These are phyloP conservation scores for Candida caryicola DNA, from an alignment of 805 yeast genomes.

Conservation along the genomic window DNA sequence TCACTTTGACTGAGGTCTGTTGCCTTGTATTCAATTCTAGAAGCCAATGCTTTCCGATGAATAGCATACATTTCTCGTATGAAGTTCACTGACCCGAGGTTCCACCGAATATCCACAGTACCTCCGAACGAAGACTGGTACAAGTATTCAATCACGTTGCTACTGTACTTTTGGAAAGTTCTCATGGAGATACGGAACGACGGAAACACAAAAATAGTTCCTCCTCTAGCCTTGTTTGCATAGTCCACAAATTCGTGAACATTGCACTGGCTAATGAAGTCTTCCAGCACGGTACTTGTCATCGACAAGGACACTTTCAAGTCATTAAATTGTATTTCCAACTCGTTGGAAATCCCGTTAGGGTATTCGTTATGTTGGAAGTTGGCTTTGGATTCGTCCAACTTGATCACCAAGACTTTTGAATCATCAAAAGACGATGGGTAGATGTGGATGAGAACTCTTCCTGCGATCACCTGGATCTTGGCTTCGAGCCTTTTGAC, in stretches of 20 bases:
- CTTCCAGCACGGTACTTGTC: slow-evolving; percentile 51
- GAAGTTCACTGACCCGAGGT: slow-evolving; percentile 84
- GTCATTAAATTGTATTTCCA: slow-evolving; percentile 61
- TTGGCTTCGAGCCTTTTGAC: slow-evolving; percentile 58
- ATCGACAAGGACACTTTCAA: slow-evolving; percentile 67
- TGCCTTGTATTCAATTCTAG: slow-evolving; percentile 46
- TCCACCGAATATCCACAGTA: slow-evolving; percentile 89
- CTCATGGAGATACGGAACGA: slow-evolving; percentile 72
- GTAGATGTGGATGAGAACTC: slow-evolving; percentile 60
- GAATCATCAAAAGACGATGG: slow-evolving; percentile 81
- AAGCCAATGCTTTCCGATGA: slow-evolving; percentile 69
- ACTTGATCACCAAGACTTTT: slow-evolving; percentile 63
- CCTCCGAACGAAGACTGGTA: slow-evolving; percentile 81
- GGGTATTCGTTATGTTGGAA: slow-evolving; percentile 49
- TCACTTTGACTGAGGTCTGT: slow-evolving; percentile 15
- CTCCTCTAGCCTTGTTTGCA: slow-evolving; percentile 67
- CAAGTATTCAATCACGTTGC: slow-evolving; percentile 58
- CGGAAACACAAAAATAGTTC: slow-evolving; percentile 78
- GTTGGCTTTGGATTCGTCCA: slow-evolving; percentile 54
- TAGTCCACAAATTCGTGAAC: slow-evolving; percentile 55
- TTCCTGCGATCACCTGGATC: slow-evolving; percentile 59
- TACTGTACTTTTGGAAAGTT: slow-evolving; percentile 56
- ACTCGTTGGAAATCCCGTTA: slow-evolving; percentile 49
- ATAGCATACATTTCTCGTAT: slow-evolving; percentile 91
- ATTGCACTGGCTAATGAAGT: slow-evolving; percentile 40